phyloP scores from a whole-genome alignment of 1,284 basidiomycete species.

The Leccinum pachyderme region DNA sequence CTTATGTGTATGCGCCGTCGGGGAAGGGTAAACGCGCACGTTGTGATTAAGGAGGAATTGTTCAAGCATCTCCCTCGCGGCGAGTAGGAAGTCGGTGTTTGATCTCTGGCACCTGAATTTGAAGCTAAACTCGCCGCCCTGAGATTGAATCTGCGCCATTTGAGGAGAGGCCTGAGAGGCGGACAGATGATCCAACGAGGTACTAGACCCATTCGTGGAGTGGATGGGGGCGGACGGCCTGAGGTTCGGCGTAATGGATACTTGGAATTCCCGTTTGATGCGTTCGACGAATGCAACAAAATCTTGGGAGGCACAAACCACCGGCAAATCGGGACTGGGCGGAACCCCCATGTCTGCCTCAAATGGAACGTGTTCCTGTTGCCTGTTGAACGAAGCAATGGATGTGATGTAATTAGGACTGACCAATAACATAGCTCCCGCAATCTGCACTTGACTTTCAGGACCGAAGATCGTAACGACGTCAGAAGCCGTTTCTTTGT shows the following conservation, averaged over 20 bases:
- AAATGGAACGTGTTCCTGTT: constrained; percentile 92
- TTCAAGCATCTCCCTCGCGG: constrained; percentile 90
- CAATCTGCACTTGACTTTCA: constrained; percentile 95
- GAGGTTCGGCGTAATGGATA: constrained; percentile 79
- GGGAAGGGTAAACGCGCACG: constrained; percentile 75
- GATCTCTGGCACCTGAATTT: constrained; percentile 94
- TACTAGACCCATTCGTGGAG: constrained; percentile 31
- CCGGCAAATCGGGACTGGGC: constrained; percentile 74
- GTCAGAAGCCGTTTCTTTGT: constrained; percentile 92
- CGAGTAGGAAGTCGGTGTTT: constrained; percentile 89
- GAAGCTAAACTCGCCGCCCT: constrained; percentile 82
- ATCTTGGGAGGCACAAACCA: constrained; percentile 74
- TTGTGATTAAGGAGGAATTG: constrained; percentile 87
- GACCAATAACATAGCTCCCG: constrained; percentile 92
- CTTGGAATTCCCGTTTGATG: constrained; percentile 92
- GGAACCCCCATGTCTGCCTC: constrained; percentile 95
- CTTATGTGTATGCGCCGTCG: constrained; percentile 71
- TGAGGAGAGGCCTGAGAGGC: constrained; percentile 33
- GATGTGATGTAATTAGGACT: constrained; percentile 26
- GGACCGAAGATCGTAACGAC: constrained; percentile 93
- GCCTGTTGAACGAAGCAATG: constrained; percentile 13
- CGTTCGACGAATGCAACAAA: constrained; percentile 84
- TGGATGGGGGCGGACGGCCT: constrained; percentile 44
- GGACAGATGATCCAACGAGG: constrained; percentile 28
- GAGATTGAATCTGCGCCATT: constrained; percentile 39